These are phyloP conservation scores for Phytophthora pistaciae DNA, from an alignment of 352 stramenopile species.

Conservation along the genomic window DNA sequence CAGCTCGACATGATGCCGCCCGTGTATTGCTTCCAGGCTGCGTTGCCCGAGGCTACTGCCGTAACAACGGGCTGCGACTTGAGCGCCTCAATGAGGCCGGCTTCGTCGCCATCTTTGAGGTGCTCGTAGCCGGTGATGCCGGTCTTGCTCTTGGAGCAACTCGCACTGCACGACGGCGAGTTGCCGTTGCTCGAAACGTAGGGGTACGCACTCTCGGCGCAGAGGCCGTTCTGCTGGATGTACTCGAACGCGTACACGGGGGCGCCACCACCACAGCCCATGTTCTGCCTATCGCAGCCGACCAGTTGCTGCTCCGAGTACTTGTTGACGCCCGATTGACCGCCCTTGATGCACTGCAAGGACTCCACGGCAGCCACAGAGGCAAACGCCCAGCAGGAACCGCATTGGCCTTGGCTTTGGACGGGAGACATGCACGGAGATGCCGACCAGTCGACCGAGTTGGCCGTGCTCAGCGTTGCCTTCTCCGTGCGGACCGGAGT, in stretches of 20 bases:
- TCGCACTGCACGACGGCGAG: conserved; percentile 32
- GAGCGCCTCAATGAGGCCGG: conserved; percentile 84
- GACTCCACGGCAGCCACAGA: conserved; percentile 92
- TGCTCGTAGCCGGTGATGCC: conserved; percentile 61
- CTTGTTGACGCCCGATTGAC: conserved; percentile 67
- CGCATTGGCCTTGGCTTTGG: conserved; percentile 97
- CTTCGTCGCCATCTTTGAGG: conserved; percentile 70
- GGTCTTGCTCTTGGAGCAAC: conserved; percentile 38
- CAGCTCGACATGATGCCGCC: conserved; percentile 86
- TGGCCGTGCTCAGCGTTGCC: conserved; percentile 3
- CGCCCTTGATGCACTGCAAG: conserved; percentile 81
- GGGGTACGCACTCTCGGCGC: conserved; percentile 68
- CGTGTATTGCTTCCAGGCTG: conserved; percentile 97
- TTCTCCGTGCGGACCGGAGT: conserved; percentile 26
- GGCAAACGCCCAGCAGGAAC: conserved; percentile 98
- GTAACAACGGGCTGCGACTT: conserved; percentile 93
- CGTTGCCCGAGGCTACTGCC: conserved; percentile 93
- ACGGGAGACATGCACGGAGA: conserved; percentile 59
- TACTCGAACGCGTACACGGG: conserved; percentile 93
- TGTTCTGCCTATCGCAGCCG: conserved; percentile 86
- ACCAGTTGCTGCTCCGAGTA: conserved; percentile 94
- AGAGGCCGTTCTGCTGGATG: conserved; percentile 87
- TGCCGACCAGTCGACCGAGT: conserved; percentile 48
- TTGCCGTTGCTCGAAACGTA: conserved; percentile 63
- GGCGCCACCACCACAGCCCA: conserved; percentile 91